Evolutionary conservation across 306 rosid genomes (phyloP).

Genomic region (Inga leiocalycina): DNA sequence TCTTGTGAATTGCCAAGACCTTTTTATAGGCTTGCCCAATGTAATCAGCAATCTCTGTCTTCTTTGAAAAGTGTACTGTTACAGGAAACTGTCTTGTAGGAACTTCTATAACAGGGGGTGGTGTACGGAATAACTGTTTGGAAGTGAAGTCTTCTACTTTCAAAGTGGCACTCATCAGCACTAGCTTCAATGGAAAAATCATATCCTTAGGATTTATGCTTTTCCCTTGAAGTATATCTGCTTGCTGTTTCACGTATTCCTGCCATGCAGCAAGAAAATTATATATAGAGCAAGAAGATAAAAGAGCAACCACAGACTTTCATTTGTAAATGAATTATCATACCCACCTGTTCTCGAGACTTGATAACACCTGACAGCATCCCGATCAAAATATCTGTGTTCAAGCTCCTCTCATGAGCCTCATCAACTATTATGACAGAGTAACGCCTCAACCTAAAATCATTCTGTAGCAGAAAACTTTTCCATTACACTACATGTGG

Average conservation of each 20-base stretch:
- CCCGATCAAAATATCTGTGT: constrained; percentile 90
- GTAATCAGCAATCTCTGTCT: constrained; percentile 74
- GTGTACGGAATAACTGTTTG: constrained; percentile 57
- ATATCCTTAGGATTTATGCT: constrained; percentile 49
- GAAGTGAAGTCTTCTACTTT: constrained; percentile 83
- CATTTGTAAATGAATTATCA: constrained; percentile 3
- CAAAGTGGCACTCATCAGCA: constrained; percentile 96
- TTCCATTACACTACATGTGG: constrained; percentile 28
- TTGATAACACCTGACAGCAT: constrained; percentile 82
- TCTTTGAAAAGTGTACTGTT: constrained; percentile 71
- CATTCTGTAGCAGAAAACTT: constrained; percentile 58
- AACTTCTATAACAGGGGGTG: constrained; percentile 82
- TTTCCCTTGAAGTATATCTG: constrained; percentile 52
- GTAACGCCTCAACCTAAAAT: constrained; percentile 74
- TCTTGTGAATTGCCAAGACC: constrained; percentile 89
- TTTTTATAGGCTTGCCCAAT: constrained; percentile 84
- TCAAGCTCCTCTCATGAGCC: constrained; percentile 98
- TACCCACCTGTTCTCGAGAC: constrained; percentile 64
- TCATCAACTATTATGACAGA: constrained; percentile 88
- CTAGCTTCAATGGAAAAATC: constrained; percentile 84
- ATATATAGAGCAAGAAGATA: constrained; percentile 20
- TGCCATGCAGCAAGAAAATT: constrained; percentile 37
- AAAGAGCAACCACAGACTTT: constrained; percentile 2
- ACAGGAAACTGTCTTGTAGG: constrained; percentile 90
- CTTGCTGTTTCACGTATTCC: constrained; percentile 58